Base-by-base conservation (phyloP, 495 filamentous ascomycete species). In the Penicillium fimorum region DNA sequence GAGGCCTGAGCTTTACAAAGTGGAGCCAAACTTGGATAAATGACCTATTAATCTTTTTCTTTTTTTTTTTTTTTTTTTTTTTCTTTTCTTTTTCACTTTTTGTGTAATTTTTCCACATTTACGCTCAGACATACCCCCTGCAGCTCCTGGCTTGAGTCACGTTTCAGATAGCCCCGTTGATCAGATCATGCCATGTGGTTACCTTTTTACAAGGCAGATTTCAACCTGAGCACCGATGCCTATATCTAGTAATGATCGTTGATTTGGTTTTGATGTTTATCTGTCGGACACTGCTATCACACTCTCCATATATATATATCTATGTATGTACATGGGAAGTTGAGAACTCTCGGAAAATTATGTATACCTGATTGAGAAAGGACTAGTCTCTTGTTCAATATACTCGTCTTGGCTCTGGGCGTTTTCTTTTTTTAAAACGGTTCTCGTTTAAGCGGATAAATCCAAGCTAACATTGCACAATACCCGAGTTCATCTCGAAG, bases 111-210 rank as follows among this genome's bases (percentile, higher is more conserved):
- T n/a, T n/a, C n/a, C n/a, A n/a, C n/a, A n/a, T n/a, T n/a, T n/a
- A n/a, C n/a, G n/a, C n/a, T n/a, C n/a, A n/a, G n/a, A n/a, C n/a
- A n/a, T n/a, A n/a, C n/a, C n/a, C 15, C 18, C 46, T 54, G 42
- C 30, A 47, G 22, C 22, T 35, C 50, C 40, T 40, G 48, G 12
- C 18, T 40, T 12, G 4, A 22, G n/a, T 37, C 25, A 41, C 27
- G 42, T 46, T 45, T 37, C 42, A 54, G 41, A 35, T 54, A 47
- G 52, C 2, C 22, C 32, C 52, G 24, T 54, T 43, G 52, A 54
- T 54, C 52, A 54, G 52, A 9, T 27, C 52, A 54, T 54, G 52
- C 52, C 52, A 54, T 54, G 52, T 54, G 52, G 43, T 18, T 24
- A 18, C 4, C 13, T 50, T 20, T n/a, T 17, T 29, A 20, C 38